Percentiles rank a stretch among this genome's conserved stretches.
Conservation (phyloP, 192 early-diverging fungal species). For the Phycomyces blakesleeanus region DNA sequence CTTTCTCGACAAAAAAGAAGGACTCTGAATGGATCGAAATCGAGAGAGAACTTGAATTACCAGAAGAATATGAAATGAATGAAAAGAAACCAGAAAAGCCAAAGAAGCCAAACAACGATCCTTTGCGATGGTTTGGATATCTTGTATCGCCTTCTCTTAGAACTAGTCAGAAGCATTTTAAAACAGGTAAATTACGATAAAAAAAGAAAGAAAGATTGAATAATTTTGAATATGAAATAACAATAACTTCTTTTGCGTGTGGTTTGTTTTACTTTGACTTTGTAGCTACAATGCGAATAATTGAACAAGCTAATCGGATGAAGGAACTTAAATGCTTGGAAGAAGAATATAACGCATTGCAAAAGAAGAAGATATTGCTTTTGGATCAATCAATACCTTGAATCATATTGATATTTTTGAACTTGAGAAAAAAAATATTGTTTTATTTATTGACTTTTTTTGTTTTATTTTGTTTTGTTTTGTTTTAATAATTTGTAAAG, state of each 20-base stretch:
- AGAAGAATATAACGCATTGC: slow-evolving; percentile 15
- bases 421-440: not conserved
- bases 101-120: slow-evolving; percentile 20
- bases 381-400: slow-evolving; percentile 4
- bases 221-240: not conserved
- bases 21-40: not conserved
- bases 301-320: slow-evolving; percentile 20
- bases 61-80: slow-evolving; percentile 13
- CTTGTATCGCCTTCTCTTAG: slow-evolving; percentile 39
- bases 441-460: slow-evolving; percentile 20
- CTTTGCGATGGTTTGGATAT: slow-evolving; percentile 45
- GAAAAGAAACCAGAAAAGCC: slow-evolving; percentile 13
- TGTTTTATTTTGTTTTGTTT: too few relatives aligned
- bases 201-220: not conserved
- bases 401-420: not conserved
- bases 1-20: not conserved
- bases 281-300: slow-evolving; percentile 4
- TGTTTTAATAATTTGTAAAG: too few relatives aligned
- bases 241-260: not conserved
- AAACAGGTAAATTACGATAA: slow-evolving; percentile 24
- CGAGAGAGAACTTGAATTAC: not conserved
- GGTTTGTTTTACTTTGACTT: not conserved
- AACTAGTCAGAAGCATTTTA: slow-evolving; percentile 35
- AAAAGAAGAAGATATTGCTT: slow-evolving; percentile 6
- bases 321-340: slow-evolving; percentile 16